Base-by-base conservation (phyloP, 768 basidiomycete genomes). In the Boletus rubroflammeus region DNA sequence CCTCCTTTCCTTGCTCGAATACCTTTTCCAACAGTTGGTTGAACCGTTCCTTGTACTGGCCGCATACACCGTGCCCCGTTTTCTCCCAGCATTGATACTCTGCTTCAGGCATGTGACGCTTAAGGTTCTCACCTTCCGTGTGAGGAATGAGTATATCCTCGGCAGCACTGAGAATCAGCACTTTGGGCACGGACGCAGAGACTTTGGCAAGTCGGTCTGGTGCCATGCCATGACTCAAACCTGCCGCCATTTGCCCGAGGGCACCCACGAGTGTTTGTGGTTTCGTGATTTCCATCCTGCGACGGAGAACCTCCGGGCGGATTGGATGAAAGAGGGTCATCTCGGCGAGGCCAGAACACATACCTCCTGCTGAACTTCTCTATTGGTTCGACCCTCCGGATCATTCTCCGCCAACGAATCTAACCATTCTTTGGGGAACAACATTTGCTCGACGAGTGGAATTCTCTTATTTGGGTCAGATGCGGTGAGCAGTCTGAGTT, bases 221-320 rank as follows among this genome's bases (percentile, higher is more conserved):
- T 6, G 72, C 63, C 59, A 90, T 82, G 49, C 77, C 62, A 63
- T 92, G 89, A 0, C 83, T 86, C 1, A 88, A 57, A 0, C 63
- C 83, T 1, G 90, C 88, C 15, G 72, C 75, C 81, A 88, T 83
- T 66, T 93, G 91, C 13, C 86, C 89, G 15, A 93, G 53, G 26
- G 80, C 71, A 0, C 90, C 90, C 17, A 80, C 55, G 48, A 84
- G 66, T 3, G 71, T 73, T 59, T 90, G 91, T 3, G 80, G 81
- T 32, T 76, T 78, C 1, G 85, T 83, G 7, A 79, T 70, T 6
- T 67, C 59, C 17, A 82, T 70, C 19, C 85, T 81, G 17, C 64
- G 69, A 36, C 72, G 66, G 59, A 76, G 76, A 2, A 60, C 54
- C 86, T 90, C 48, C 36, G 50, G 19, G 39, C 19, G 28, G 21